Evolutionary conservation across 768 basidiomycete species (phyloP), one percentile per base, ranked within the genome.

Genomic region (Plicaturopsis crispa): DNA sequence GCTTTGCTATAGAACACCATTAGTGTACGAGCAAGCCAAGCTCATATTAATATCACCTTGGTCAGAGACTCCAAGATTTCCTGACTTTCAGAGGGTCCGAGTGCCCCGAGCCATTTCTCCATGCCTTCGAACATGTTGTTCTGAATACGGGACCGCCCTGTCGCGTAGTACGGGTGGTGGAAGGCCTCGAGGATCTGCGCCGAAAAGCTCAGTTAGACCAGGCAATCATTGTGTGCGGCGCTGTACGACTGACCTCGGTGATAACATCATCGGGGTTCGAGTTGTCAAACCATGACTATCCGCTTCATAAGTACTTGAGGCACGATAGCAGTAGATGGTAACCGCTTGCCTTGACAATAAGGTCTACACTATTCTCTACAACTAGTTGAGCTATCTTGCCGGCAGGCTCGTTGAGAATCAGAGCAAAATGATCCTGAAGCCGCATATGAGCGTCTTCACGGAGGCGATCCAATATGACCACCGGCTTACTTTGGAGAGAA

Each of bases 401-500:
- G 8, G 83, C 83, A 1, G 83, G 80, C 49, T 84, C 79, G 52
- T 84, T 85, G 36, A 84, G 62, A 37, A 83, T 78, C 31, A 82
- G 69, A 4, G 65, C 73, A 49, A 85, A 83, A 56, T 84, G 81
- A 51, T 84, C 82, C 76, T 81, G 41, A 3, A 42, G 33, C 20
- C 32, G 6, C 6, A 24, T 31, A 41, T 36, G 40, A 26, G 24
- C 38, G 36, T 8, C 14, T 13, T 31, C 36, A 31, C 31, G 22
- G 16, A 36, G 6, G 30, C 23, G 26, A 19, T 26, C 6, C n/a
- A 30, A 31, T 23, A 31, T 12, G 12, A 12, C 17, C 21, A 16
- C 12, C 6, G 33, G 35, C 45, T 30, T 32, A 76, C 78, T 66
- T 84, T 84, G 26, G 80, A 80, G 35, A 84, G 62, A 45, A 81